Evolutionary conservation across 2,329 filamentous ascomycete species (phyloP).

Genomic region (Ophiostoma australiae): DNA sequence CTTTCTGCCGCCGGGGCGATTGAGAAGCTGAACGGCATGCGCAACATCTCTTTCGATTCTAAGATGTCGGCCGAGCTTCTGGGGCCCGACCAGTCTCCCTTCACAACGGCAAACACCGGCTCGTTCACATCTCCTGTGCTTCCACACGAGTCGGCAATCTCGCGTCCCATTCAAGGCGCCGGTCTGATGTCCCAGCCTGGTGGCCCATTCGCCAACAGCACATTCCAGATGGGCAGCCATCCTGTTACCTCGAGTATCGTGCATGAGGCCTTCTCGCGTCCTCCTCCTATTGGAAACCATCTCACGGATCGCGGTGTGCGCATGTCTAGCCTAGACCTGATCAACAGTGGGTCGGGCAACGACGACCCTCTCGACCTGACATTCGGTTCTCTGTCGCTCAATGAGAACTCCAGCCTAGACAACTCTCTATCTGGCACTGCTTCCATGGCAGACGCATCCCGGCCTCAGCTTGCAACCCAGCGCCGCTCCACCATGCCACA

Average conservation of each 20-base stretch:
- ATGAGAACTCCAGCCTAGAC: background rate
- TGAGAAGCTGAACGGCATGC: constrained; percentile 8
- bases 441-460: background rate
- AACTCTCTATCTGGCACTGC: background rate
- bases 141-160: background rate
- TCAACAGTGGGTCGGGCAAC: constrained; percentile 62
- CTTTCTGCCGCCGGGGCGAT: background rate
- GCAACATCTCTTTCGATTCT: background rate
- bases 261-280: constrained; percentile 52
- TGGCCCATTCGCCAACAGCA: constrained; percentile 4
- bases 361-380: constrained; percentile 69
- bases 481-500: constrained; percentile 64
- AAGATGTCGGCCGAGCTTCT: background rate
- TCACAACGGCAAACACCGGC: background rate
- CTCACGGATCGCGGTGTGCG: constrained; percentile 53
- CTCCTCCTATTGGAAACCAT: constrained; percentile 67
- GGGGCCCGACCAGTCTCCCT: background rate
- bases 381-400: background rate
- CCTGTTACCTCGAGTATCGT: background rate
- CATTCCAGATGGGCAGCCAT: background rate
- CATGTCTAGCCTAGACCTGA: constrained; percentile 64
- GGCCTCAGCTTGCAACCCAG: constrained; percentile 7
- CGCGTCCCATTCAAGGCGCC: background rate
- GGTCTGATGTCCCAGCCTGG: background rate
- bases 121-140: background rate